Base-by-base conservation (phyloP, 1,284 basidiomycete genomes). In the Cutaneotrichosporon sp. region DNA sequence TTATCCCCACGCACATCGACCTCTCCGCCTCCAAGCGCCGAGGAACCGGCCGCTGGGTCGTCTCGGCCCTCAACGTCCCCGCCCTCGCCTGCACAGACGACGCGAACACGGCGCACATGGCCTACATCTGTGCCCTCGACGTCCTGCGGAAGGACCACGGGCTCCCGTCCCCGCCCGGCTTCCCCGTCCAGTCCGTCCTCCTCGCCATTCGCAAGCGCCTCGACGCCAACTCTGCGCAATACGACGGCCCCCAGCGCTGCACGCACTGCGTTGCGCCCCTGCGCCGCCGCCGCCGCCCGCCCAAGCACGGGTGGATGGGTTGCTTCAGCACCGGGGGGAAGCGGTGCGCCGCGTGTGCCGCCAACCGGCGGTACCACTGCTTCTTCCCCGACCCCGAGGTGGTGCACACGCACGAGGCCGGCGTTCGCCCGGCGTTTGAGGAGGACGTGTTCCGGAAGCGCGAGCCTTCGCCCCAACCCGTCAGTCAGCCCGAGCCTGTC, bases 361-460 rank as follows among this genome's bases (percentile, higher is more conserved):
- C 43, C 7, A 45, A 45, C 13, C 22, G 22, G n/a, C 43, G 22
- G 43, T 45, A 22, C 22, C 20, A 45, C n/a, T 22, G 43, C 43
- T 45, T 20, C 43, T 45, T 45, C 43, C 43, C 43, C 43, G 43
- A 45, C 20, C 43, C 43, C 18, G 43, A 45, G 18, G 43, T 45
- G 4, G 20, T 6, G 18, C n/a, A 22, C 7, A 22, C 16, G 43
- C 43, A n/a, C 43, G n/a, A 45, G 43, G 43, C 22, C 22, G 13
- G 22, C 22, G 22, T 45, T 11, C 18, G 16, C 18, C 43, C 43
- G 11, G 22, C 10, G 18, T 20, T 45, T 7, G 43, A 45, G 43
- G 43, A 45, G 43, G 43, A 45, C 29, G 29, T 29, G 29, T 29
- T 29, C 29, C 4, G 5, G 5, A 29, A 29, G 29, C 29, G 29